phyloP scores from a whole-genome alignment of 2,329 filamentous ascomycete genomes.

The Akanthomyces muscarius region DNA sequence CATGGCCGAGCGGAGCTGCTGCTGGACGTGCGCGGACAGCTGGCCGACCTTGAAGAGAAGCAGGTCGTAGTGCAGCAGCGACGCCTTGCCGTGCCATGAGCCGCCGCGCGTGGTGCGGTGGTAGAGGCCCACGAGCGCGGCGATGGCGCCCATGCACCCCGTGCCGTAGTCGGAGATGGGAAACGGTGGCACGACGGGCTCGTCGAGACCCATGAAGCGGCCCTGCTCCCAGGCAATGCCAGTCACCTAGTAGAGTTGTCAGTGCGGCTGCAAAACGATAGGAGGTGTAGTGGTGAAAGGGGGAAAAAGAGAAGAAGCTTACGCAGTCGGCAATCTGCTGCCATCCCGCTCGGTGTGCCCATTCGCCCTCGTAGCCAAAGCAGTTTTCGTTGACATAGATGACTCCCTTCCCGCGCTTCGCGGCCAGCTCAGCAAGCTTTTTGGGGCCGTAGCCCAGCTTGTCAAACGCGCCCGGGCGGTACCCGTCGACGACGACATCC shows the following conservation, averaged over 20 bases:
- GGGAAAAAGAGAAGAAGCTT: slow-evolving; percentile 17
- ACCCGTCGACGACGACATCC: slow-evolving; percentile 65
- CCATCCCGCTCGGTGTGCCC: slow-evolving; percentile 63
- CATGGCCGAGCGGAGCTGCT: slow-evolving; percentile 44
- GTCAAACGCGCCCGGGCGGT: slow-evolving; percentile 61
- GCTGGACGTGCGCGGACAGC: slow-evolving; percentile 51
- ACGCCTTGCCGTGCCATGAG: slow-evolving; percentile 61
- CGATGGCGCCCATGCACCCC: slow-evolving; percentile 66
- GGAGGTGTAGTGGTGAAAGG: no score
- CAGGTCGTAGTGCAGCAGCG: slow-evolving; percentile 65
- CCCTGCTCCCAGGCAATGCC: slow-evolving; percentile 60
- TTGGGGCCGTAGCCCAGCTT: slow-evolving; percentile 59
- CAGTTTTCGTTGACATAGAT: slow-evolving; percentile 70
- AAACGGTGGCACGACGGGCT: slow-evolving; percentile 63
- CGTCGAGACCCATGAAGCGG: slow-evolving; percentile 55
- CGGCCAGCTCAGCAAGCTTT: slow-evolving; percentile 49
- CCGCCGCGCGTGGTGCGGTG: slow-evolving; percentile 59
- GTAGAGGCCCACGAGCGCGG: slow-evolving; percentile 60
- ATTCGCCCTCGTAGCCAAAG: slow-evolving; percentile 59
- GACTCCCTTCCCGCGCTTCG: slow-evolving; percentile 55
- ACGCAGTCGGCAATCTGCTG: slow-evolving; percentile 67
- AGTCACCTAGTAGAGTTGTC: slow-evolving; percentile 37
- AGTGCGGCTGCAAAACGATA: not conserved
- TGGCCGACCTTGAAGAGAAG: slow-evolving; percentile 58
- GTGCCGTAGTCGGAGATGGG: slow-evolving; percentile 66